Evolutionary conservation across 768 basidiomycete species (phyloP).

Genomic region (Boletus fagicola): DNA sequence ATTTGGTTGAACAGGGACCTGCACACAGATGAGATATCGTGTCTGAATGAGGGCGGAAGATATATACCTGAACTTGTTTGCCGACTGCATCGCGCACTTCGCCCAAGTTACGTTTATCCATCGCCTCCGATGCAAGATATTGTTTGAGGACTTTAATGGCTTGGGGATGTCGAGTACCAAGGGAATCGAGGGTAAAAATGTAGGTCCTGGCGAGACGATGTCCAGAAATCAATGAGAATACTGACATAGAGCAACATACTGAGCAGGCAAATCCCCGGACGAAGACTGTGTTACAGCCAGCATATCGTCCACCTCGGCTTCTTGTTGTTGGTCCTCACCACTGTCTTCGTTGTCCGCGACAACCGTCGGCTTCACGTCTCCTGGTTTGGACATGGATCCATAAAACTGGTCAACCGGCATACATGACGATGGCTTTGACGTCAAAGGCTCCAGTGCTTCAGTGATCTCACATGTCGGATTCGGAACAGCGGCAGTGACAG

Average conservation of each 20-base stretch:
- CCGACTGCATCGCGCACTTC: conserved; percentile 40
- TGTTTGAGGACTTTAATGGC: conserved; percentile 56
- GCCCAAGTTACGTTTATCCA: conserved; percentile 57
- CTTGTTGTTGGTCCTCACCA: conserved; percentile 30
- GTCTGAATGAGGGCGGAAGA: neutral
- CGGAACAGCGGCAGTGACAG: neutral
- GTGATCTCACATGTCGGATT: neutral
- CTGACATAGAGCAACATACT: conserved; percentile 17
- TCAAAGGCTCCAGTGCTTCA: neutral
- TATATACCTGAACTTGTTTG: conserved; percentile 50
- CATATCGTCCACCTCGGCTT: conserved; percentile 34
- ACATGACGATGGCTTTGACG: conserved; percentile 9
- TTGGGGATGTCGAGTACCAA: conserved; percentile 68
- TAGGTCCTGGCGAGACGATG: conserved; percentile 50
- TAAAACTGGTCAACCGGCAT: conserved; percentile 29
- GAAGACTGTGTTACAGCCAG: conserved; percentile 21
- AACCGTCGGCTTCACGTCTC: neutral
- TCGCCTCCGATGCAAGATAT: conserved; percentile 78
- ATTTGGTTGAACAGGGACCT: conserved; percentile 90
- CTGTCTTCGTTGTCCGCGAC: conserved; percentile 26
- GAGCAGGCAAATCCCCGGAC: conserved; percentile 13
- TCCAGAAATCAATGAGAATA: neutral
- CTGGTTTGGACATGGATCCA: neutral
- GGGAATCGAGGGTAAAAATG: conserved; percentile 89
- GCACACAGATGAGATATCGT: conserved; percentile 2